These are phyloP conservation scores for Torulaspora gathmanii DNA, from an alignment of 805 yeast species.

Conservation along the genomic window DNA sequence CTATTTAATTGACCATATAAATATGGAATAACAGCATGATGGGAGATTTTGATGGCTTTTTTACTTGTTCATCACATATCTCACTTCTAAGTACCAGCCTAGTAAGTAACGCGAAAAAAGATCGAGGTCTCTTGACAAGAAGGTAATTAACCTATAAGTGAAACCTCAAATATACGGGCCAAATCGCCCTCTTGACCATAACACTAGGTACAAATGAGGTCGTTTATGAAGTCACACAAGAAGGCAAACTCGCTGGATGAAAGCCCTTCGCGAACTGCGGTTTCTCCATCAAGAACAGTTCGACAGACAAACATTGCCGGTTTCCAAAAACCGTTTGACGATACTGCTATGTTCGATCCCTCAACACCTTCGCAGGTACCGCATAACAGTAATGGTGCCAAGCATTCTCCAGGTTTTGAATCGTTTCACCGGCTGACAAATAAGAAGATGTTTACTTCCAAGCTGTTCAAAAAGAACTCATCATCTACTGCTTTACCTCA, in stretches of 20 bases:
- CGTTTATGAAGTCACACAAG: conserved; percentile 40
- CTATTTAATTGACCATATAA: neutral
- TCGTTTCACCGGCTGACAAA: conserved; percentile 30
- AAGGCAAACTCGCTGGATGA: conserved; percentile 35
- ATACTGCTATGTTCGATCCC: conserved; percentile 12
- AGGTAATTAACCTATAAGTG: neutral
- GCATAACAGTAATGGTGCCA: conserved; percentile 7
- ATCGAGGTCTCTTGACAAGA: neutral
- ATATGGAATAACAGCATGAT: neutral
- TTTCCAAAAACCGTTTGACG: conserved; percentile 15
- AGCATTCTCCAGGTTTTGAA: conserved; percentile 29
- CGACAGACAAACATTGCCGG: conserved; percentile 3
- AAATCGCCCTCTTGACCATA: neutral
- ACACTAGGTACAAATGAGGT: conserved; percentile 30
- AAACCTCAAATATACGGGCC: neutral
- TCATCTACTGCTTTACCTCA: conserved; percentile 14
- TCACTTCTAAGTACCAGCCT: neutral
- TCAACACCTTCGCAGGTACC: conserved; percentile 17
- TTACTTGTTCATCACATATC: neutral
- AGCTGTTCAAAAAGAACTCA: conserved; percentile 29
- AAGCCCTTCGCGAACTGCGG: conserved; percentile 16
- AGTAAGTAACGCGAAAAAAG: neutral
- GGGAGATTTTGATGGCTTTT: neutral
- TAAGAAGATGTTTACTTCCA: conserved; percentile 29
- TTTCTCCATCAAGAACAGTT: conserved; percentile 1